Evolutionary conservation across 164 flowering plant species (phyloP).

Genomic region (Akebia trifoliata): DNA sequence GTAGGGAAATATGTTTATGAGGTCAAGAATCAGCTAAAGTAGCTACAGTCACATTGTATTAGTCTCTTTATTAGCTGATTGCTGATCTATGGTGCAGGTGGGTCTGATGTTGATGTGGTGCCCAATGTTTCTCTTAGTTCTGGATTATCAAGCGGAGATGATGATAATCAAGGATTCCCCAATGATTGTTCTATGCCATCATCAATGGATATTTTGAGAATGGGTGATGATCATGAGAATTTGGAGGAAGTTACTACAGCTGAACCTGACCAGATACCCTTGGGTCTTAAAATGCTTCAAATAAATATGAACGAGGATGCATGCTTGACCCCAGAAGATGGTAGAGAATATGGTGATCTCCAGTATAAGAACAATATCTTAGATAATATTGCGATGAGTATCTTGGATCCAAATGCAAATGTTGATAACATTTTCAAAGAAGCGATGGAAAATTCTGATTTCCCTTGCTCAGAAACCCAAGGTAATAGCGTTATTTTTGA

Average conservation of each 20-base stretch:
- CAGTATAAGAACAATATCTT: slow-evolving; percentile 21
- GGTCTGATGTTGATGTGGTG: slow-evolving; percentile 17
- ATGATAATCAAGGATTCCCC: slow-evolving; percentile 20
- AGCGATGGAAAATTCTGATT: slow-evolving; percentile 24
- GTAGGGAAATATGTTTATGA: not conserved
- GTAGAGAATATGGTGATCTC: slow-evolving; percentile 20
- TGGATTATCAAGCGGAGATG: slow-evolving; percentile 27
- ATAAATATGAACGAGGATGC: slow-evolving; percentile 30
- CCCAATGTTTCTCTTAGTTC: slow-evolving; percentile 29
- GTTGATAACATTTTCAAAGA: slow-evolving; percentile 29
- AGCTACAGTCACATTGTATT: not conserved
- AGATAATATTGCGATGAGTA: slow-evolving; percentile 25
- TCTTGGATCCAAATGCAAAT: slow-evolving; percentile 22
- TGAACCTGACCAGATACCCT: slow-evolving; percentile 21
- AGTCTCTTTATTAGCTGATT: not conserved
- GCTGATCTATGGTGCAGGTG: slow-evolving; percentile 9
- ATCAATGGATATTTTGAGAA: slow-evolving; percentile 21
- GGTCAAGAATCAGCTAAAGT: not conserved
- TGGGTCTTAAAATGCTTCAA: slow-evolving; percentile 23
- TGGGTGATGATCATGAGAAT: slow-evolving; percentile 20
- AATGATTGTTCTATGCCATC: slow-evolving; percentile 16
- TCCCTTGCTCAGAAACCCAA: slow-evolving; percentile 13
- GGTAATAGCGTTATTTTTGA: slow-evolving; percentile 12
- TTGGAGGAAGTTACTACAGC: slow-evolving; percentile 23
- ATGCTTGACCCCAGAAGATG: slow-evolving; percentile 22